Evolutionary conservation across 2,329 filamentous ascomycete species (phyloP), one percentile per base, ranked within the genome.

Genomic region (Purpureocillium lavendulum): DNA sequence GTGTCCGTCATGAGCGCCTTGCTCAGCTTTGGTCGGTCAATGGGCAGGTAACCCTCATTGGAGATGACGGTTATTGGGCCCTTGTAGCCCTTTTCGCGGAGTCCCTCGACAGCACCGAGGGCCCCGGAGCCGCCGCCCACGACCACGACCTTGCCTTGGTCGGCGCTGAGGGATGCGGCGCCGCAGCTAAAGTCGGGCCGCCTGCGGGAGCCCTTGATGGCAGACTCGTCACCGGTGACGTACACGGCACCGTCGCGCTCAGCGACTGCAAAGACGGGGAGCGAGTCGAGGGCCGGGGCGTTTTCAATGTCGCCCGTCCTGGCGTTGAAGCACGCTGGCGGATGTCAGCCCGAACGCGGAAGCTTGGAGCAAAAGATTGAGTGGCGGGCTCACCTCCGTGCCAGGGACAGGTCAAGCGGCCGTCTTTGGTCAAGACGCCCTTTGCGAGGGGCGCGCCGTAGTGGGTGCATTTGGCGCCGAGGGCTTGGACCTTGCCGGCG

Each of bases 1-100:
- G 79, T 62, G 56, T 98, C 90, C 7, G 85, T 78, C 45, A 96
- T 75, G 11, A 98, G 71, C 1, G 90, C 87, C 65, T 98, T 98
- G 55, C 89, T 96, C 32, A 98, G 74, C 70, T 97, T 97, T 10
- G 92, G 87, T 15, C 92, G 80, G 65, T 98, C 92, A 52, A 97
- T 89, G 26, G 89, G 89, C 28, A 84, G 73, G 58, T 92, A 84
- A 16, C 85, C 83, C 61, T 98, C 92, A 47, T 77, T 81, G 11
- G 85, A 82, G 52, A 98, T 80, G 53, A 95, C 70, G 1, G 88
- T 94, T 49, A 98, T 80, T 40, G 75, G 68, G 12, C 88, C 90
- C 5, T 71, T 73, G 67, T 82, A 97, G 24, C 89, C 88, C 46
- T 82, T 79, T 47, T 84, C 83, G 33, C 90, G 82, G 13, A 98